Percentiles rank a stretch among this genome's conserved stretches.
phyloP scores from a whole-genome alignment of 768 basidiomycete genomes.

The Gymnopilus junonius region DNA sequence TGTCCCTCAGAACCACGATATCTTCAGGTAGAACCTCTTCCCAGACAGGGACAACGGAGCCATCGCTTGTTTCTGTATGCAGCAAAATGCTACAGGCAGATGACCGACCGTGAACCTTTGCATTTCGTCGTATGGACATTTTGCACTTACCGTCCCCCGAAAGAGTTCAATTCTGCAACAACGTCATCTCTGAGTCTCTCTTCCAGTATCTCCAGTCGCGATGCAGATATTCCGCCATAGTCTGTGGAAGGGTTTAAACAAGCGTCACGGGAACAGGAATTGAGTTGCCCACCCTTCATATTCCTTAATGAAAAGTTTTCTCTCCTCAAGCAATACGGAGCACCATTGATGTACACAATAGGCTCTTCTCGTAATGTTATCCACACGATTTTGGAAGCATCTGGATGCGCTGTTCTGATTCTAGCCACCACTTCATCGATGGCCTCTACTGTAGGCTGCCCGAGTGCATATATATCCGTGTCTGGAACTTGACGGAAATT shows the following conservation, averaged over 20 bases:
- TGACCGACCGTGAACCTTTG: not conserved
- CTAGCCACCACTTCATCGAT: constrained; percentile 77
- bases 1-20: constrained; percentile 84
- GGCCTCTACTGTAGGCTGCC: constrained; percentile 90
- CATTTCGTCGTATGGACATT: not conserved
- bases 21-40: constrained; percentile 78
- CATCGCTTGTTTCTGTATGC: constrained; percentile 87
- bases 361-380: constrained; percentile 94
- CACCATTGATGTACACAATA: constrained; percentile 90
- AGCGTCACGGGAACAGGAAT: not conserved
- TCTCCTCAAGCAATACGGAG: constrained; percentile 86
- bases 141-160: constrained; percentile 72
- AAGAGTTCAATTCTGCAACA: constrained; percentile 76
- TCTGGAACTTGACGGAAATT: constrained; percentile 88
- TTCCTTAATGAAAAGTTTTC: constrained; percentile 89
- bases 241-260: constrained; percentile 48
- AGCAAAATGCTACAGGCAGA: constrained; percentile 69
- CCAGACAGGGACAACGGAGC: constrained; percentile 92
- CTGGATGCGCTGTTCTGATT: constrained; percentile 64
- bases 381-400: constrained; percentile 76
- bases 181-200: constrained; percentile 91
- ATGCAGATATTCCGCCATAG: constrained; percentile 93
- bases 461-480: constrained; percentile 88
- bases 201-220: constrained; percentile 88
- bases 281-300: constrained; percentile 74